Percentiles rank a stretch among this genome's conserved stretches.
Evolutionary conservation across 106 monocot species (phyloP).

Genomic region (Dendrobium huoshanense): DNA sequence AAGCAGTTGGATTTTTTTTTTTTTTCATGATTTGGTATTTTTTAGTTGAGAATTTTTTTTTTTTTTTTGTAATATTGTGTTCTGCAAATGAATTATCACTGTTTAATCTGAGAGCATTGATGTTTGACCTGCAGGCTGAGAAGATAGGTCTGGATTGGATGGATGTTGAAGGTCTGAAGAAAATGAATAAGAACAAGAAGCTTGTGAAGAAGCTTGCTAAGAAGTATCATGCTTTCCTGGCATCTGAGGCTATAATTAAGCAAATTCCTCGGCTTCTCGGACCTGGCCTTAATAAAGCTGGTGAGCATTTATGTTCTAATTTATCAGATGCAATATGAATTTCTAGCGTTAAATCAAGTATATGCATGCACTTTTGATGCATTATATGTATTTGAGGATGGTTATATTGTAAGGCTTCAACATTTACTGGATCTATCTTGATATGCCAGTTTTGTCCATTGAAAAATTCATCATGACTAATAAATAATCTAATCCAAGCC

Average conservation of each 20-base stretch:
- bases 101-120: not conserved
- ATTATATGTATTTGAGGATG: not conserved
- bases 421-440: not conserved
- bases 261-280: conserved; percentile 47
- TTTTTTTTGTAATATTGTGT: not conserved
- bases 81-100: not conserved
- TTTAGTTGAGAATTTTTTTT: not conserved
- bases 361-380: not conserved
- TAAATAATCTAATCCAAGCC: not conserved
- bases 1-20: no score
- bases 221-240: conserved; percentile 48
- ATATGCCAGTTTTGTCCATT: not conserved
- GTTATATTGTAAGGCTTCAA: not conserved
- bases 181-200: conserved; percentile 34
- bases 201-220: conserved; percentile 33
- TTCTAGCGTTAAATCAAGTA: not conserved
- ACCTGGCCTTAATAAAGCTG: conserved; percentile 46
- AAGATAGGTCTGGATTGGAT: conserved; percentile 22
- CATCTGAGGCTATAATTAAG: conserved; percentile 44
- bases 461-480: not conserved
- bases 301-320: not conserved
- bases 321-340: not conserved
- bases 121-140: conserved; percentile 19
- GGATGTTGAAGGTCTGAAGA: conserved; percentile 32
- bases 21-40: not conserved